Conservation (phyloP, 805 yeast genomes). For the Kazachstania psychrophila region DNA sequence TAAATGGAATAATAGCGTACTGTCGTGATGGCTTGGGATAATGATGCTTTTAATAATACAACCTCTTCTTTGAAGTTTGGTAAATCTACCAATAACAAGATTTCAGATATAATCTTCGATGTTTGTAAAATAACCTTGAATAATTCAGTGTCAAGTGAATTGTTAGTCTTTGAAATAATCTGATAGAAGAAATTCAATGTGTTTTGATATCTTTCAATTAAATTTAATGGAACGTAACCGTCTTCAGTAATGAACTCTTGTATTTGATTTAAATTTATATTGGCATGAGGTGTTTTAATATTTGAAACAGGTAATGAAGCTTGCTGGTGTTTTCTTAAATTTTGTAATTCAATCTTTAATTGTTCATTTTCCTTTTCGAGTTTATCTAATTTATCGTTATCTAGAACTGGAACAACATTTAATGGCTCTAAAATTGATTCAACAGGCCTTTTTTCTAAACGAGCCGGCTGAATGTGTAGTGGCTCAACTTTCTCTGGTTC, state of each 20-base stretch:
- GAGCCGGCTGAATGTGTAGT: too few relatives aligned
- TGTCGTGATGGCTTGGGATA: constrained; percentile 67
- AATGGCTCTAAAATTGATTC: not conserved
- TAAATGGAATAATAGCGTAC: constrained; percentile 66
- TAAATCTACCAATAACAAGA: constrained; percentile 14
- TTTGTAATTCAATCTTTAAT: constrained; percentile 19
- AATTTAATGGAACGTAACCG: constrained; percentile 15
- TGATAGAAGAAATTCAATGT: constrained; percentile 8
- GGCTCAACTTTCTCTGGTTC: not conserved
- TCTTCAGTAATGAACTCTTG: constrained; percentile 8
- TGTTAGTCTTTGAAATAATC: not conserved
- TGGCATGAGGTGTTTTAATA: not conserved
- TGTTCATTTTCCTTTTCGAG: constrained; percentile 8
- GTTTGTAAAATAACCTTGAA: constrained; percentile 21
- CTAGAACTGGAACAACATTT: too few relatives aligned
- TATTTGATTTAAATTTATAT: constrained; percentile 6
- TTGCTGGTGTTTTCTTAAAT: constrained; percentile 14
- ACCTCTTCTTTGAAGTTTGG: constrained; percentile 34
- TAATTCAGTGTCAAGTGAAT: constrained; percentile 10
- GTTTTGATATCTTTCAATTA: constrained; percentile 7
- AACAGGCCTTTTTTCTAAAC: too few relatives aligned
- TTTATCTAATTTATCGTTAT: not conserved
- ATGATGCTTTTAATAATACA: constrained; percentile 46
- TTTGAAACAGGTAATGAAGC: not conserved
- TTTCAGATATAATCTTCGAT: constrained; percentile 16